phyloP scores from a whole-genome alignment of 495 filamentous ascomycete species.

The Chaetomium tenue region DNA sequence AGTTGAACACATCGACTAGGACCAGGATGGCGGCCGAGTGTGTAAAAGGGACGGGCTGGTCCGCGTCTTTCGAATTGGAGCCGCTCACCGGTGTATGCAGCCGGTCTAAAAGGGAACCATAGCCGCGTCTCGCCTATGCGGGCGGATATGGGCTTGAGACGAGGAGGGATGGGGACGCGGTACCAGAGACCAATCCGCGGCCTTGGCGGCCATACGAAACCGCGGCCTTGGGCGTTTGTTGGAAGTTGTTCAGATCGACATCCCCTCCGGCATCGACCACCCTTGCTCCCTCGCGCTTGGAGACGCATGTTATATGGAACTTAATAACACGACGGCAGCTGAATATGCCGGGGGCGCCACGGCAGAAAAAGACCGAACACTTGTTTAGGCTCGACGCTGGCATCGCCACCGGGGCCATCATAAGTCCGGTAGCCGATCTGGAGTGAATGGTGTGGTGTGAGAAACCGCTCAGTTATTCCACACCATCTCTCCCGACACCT shows the following conservation, averaged over 20 bases:
- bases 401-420: background rate
- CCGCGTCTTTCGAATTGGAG: constrained; percentile 26
- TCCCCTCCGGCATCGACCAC: background rate
- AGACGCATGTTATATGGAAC: background rate
- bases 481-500: background rate
- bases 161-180: constrained; percentile 5
- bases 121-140: constrained; percentile 29
- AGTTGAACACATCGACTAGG: background rate
- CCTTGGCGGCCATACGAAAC: constrained; percentile 12
- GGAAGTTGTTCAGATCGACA: background rate
- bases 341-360: constrained; percentile 2
- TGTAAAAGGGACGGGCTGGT: constrained; percentile 21
- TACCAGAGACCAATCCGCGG: constrained; percentile 12
- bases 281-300: background rate
- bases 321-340: background rate
- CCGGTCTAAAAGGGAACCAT: constrained; percentile 18
- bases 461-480: background rate
- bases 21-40: background rate
- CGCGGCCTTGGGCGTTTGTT: constrained; percentile 2
- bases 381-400: background rate
- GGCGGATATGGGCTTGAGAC: constrained; percentile 9
- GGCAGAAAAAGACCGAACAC: constrained; percentile 1
- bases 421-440: background rate
- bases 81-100: constrained; percentile 38
- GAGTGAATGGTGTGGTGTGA: background rate